Base-by-base conservation (phyloP, 805 yeast species). In the Candida easanensis region DNA sequence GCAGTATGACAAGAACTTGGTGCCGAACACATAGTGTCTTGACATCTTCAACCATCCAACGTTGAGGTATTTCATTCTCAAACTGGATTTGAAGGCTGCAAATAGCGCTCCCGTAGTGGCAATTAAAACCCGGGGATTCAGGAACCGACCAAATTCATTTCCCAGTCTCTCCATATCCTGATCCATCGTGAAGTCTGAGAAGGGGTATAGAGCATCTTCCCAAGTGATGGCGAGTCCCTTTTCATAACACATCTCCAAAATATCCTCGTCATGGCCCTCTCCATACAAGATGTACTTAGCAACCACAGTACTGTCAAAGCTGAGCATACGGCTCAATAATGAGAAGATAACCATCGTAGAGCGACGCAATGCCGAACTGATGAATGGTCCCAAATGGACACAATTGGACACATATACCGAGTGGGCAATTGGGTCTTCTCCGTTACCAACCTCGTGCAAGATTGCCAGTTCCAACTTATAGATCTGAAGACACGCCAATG, bases 251-350 rank as follows among this genome's bases (percentile, higher is more conserved):
- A 45, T 45, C 23, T 33, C 27, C 25, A 37, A 16, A 16, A 45
- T 40, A 18, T 34, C 45, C 2, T 37, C 38, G 20, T 45, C 48
- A 14, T 23, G 27, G 6, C 37, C 41, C 11, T 20, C 28, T 4
- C 37, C 30, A 27, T 45, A 45, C 6, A 45, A 32, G 17, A 45
- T 41, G 33, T 45, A 45, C 23, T 38, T 36, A 15, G 48, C 41
- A 23, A 41, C 38, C 4, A 25, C 38, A 13, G 32, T 34, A 16
- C 26, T 31, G 25, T 43, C 46, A 11, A 43, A 11, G 3, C 28
- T 27, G 21, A 43, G 5, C 37, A 39, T 23, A 13, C 23, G 16
- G 8, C 40, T 31, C 22, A 38, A 25, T 3, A 36, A 17, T 1
- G 36, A 17, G 31, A 43, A 34, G 11, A 31, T 32, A 5, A 36